Evolutionary conservation across 805 yeast species (phyloP).

Genomic region (Candida methanosorbosa): DNA sequence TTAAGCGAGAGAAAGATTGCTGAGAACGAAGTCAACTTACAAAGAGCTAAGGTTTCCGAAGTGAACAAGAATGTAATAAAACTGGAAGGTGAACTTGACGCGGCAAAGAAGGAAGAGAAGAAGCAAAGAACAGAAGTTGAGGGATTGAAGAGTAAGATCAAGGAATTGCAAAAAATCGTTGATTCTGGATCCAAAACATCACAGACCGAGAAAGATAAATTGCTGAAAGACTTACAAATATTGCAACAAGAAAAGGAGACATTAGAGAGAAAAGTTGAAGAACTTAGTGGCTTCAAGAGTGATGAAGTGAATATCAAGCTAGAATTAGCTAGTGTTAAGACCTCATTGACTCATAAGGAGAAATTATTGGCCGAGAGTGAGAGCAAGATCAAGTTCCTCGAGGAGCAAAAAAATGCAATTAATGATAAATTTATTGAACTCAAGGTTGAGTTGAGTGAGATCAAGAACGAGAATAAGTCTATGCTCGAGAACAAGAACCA

Average conservation of each 20-base stretch:
- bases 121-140: slow-evolving; percentile 11
- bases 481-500: slow-evolving; percentile 31
- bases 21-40: not conserved
- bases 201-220: slow-evolving; percentile 22
- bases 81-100: slow-evolving; percentile 3
- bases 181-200: slow-evolving; percentile 16
- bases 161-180: slow-evolving; percentile 10
- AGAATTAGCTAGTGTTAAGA: slow-evolving; percentile 37
- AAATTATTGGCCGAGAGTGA: slow-evolving; percentile 29
- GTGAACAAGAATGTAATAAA: slow-evolving; percentile 1
- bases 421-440: slow-evolving; percentile 30
- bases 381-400: slow-evolving; percentile 25
- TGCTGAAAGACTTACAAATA: slow-evolving; percentile 19
- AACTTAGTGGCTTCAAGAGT: slow-evolving; percentile 29
- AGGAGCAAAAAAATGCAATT: slow-evolving; percentile 30
- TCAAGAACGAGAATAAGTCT: slow-evolving; percentile 26
- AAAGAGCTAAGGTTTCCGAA: not conserved
- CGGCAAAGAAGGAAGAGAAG: slow-evolving; percentile 9
- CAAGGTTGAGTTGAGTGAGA: slow-evolving; percentile 31
- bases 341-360: slow-evolving; percentile 38
- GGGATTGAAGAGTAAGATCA: slow-evolving; percentile 8
- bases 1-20: slow-evolving; percentile 6
- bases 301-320: slow-evolving; percentile 37
- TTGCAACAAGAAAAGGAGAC: slow-evolving; percentile 28
- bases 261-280: slow-evolving; percentile 19